phyloP scores from a whole-genome alignment of 2,329 filamentous ascomycete genomes.

The Atkinsonella hypoxylon region DNA sequence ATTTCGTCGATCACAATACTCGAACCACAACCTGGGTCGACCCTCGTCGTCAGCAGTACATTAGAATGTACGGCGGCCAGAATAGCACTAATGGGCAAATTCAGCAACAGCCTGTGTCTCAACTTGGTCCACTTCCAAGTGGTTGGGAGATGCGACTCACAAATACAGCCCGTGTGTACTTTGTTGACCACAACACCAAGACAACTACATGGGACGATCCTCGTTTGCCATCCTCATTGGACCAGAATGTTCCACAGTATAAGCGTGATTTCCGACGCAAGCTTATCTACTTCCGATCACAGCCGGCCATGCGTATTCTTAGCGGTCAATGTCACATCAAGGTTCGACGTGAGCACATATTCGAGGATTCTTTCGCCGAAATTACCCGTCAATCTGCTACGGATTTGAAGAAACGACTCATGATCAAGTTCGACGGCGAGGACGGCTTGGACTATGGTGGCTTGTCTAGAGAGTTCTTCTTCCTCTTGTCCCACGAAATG shows the following conservation, averaged over 20 bases:
- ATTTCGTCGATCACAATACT: constrained; percentile 98
- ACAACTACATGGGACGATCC: constrained; percentile 99
- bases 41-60: constrained; percentile 92
- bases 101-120: constrained; percentile 94
- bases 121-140: constrained; percentile 86
- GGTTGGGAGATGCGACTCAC: constrained; percentile 99
- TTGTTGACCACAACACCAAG: constrained; percentile 99
- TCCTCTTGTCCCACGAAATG: constrained; percentile 98
- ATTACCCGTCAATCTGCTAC: constrained; percentile 93
- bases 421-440: constrained; percentile 99
- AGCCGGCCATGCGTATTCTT: constrained; percentile 88
- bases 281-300: constrained; percentile 97
- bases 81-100: constrained; percentile 78
- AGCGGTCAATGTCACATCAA: constrained; percentile 98
- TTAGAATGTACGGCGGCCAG: constrained; percentile 88
- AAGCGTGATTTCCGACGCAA: constrained; percentile 98
- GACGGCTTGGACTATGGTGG: constrained; percentile 97
- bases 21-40: constrained; percentile 98
- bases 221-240: constrained; percentile 82
- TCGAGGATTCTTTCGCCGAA: constrained; percentile 97
- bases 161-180: constrained; percentile 95
- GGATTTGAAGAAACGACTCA: constrained; percentile 93
- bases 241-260: constrained; percentile 98
- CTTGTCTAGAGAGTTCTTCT: constrained; percentile 97
- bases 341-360: constrained; percentile 90